These are phyloP conservation scores for Elongisporangium anandrum DNA, from an alignment of 352 stramenopile genomes.

Conservation along the genomic window DNA sequence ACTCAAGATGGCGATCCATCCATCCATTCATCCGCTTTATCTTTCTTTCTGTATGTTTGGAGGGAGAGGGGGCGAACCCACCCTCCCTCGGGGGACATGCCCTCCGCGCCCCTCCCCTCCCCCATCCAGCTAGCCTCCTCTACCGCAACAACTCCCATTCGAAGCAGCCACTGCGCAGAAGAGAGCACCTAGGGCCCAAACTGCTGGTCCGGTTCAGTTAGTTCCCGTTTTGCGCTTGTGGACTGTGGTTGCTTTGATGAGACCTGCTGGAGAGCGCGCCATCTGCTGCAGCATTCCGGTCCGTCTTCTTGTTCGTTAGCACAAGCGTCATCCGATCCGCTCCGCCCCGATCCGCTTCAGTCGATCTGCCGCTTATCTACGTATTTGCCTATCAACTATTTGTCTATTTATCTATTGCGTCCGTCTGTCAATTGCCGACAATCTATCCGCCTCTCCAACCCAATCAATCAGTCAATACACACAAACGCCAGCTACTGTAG, in stretches of 20 bases:
- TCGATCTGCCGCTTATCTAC: not conserved
- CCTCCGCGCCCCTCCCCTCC: not conserved
- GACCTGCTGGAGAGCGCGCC: not conserved
- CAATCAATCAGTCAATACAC: not conserved
- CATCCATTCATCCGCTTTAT: not conserved
- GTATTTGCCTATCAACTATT: not conserved
- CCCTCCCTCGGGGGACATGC: not conserved
- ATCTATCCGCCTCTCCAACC: not conserved
- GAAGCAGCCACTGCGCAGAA: not conserved
- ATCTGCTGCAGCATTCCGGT: not conserved
- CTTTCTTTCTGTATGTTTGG: not conserved
- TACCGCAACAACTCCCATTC: not conserved
- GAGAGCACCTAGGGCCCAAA: not conserved
- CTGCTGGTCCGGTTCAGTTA: not conserved
- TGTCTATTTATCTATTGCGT: not conserved
- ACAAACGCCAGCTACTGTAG: not conserved
- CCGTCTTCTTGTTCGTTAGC: not conserved
- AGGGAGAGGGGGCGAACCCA: not conserved
- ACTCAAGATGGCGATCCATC: not conserved
- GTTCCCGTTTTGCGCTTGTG: not conserved
- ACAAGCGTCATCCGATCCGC: not conserved
- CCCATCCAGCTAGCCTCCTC: not conserved
- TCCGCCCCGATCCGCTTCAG: not conserved
- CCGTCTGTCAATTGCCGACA: not conserved
- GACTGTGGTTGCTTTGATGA: not conserved